Evolutionary conservation across 106 monocot genomes (phyloP).

Genomic region (Xerophyta viscosa): DNA sequence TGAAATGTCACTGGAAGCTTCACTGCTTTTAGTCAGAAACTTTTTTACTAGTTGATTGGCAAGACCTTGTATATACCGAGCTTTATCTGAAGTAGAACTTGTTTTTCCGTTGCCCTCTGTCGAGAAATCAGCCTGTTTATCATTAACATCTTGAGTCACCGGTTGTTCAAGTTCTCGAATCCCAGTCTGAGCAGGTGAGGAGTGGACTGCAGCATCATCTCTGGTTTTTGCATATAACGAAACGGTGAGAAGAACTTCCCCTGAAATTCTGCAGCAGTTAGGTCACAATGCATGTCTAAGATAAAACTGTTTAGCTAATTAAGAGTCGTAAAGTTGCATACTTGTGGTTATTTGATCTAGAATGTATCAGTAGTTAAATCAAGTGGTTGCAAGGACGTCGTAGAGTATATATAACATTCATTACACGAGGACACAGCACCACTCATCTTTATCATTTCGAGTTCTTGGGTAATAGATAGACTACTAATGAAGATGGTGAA

Average conservation of each 20-base stretch:
- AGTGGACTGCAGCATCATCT: neutral
- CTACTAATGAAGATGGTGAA: too few relatives aligned
- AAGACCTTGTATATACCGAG: slow-evolving; percentile 5
- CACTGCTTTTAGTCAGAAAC: neutral
- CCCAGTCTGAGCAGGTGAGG: neutral
- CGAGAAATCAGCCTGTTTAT: neutral
- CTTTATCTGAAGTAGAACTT: neutral
- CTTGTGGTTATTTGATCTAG: too few relatives aligned
- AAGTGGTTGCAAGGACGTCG: too few relatives aligned
- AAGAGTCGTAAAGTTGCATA: too few relatives aligned
- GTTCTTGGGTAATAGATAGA: too few relatives aligned
- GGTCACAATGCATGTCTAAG: neutral
- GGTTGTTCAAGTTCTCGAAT: neutral
- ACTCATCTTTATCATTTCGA: too few relatives aligned
- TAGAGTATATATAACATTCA: too few relatives aligned
- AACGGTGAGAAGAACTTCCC: slow-evolving; percentile 44
- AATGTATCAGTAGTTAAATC: too few relatives aligned
- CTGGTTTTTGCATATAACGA: slow-evolving; percentile 20
- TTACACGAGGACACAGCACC: too few relatives aligned
- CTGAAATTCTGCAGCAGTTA: slow-evolving; percentile 17
- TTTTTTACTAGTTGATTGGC: slow-evolving; percentile 3
- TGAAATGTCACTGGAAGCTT: neutral
- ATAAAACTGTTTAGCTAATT: neutral
- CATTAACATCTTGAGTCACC: neutral
- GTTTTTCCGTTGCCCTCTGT: neutral